Base-by-base conservation (phyloP, 192 early-diverging fungal genomes). In the Entomortierella lignicola region DNA sequence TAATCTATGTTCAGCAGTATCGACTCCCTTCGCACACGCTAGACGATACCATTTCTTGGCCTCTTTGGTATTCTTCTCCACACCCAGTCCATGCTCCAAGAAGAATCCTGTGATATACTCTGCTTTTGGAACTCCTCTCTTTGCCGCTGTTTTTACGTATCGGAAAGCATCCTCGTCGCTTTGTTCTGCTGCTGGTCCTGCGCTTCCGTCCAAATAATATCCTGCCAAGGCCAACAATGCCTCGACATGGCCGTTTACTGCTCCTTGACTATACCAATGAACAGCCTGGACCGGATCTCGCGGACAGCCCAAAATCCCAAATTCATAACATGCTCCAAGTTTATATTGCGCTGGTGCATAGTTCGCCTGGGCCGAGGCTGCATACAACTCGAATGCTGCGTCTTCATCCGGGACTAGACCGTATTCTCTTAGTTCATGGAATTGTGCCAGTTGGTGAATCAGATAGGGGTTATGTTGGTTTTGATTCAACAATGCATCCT, bases 151-250 rank as follows among this genome's bases (percentile, higher is more conserved):
- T 31, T 60, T 70, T 18, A 79, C 75, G 61, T 41, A 61, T 13
- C 75, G 25, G 32, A 79, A 79, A 0, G 75, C 75, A 21, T 70
- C 75, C 23, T 79, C 75, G 23, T 79, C 67, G 26, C 75, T 79
- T 26, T 79, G 75, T 32, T 66, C 75, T 29, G 62, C 75, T 29
- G 75, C 75, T 6, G 4, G 21, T 20, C 75, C 75, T 18, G 75
- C 75, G 50, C 75, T 70, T 47, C 94, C 95, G 25, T 90, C 90
- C 27, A 95, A 71, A 66, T 94, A 95, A 83, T 93, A 92, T 12
- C 92, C 92, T 23, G 91, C 90, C 12, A 98, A 82, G 62, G 90
- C 93, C 60, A 98, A 89, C 85, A 94, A 89, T 41, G 94, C 92
- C 70, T 94, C 84, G 18, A 89, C 90, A 27, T 94, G 89, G 34